Percentiles rank a stretch among this genome's conserved stretches.
These are phyloP conservation scores for Solanum chiquidenum DNA, from an alignment of 257 asterid genomes.

Conservation along the genomic window DNA sequence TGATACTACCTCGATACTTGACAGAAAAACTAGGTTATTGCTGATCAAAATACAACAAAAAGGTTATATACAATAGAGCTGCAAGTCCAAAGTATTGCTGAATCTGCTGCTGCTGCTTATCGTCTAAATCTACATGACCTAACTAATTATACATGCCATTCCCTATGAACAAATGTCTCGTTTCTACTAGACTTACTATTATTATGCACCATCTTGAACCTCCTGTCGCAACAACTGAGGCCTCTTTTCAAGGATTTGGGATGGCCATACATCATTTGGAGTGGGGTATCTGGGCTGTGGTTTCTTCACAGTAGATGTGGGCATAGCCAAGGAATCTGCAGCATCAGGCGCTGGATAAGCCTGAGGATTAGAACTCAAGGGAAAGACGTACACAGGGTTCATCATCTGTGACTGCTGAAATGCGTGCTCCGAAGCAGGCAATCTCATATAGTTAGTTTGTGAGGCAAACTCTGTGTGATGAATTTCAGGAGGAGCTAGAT, in stretches of 20 bases:
- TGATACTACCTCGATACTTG: not conserved
- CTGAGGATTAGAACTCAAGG: conserved; percentile 17
- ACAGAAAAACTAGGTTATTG: not conserved
- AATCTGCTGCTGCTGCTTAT: not conserved
- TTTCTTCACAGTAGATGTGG: conserved; percentile 24
- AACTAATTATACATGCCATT: not conserved
- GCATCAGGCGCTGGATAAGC: conserved; percentile 8
- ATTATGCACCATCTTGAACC: not conserved
- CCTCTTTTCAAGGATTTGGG: conserved; percentile 35
- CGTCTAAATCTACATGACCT: not conserved
- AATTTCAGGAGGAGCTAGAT: conserved; percentile 25
- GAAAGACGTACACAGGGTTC: conserved; percentile 22
- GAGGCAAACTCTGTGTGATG: conserved; percentile 6
- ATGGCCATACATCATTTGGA: conserved; percentile 47
- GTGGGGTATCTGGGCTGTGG: conserved; percentile 59
- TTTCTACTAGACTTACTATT: not conserved
- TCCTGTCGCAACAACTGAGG: conserved; percentile 6
- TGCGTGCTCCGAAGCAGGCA: conserved; percentile 11
- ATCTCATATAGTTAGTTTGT: not conserved
- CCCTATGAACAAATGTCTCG: not conserved
- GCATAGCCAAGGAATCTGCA: conserved; percentile 1
- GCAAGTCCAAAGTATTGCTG: not conserved
- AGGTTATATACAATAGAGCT: not conserved
- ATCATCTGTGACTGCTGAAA: conserved; percentile 21
- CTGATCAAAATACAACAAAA: not conserved